Conservation (phyloP, 768 basidiomycete species). For the Cystofilobasidium capitatum region DNA sequence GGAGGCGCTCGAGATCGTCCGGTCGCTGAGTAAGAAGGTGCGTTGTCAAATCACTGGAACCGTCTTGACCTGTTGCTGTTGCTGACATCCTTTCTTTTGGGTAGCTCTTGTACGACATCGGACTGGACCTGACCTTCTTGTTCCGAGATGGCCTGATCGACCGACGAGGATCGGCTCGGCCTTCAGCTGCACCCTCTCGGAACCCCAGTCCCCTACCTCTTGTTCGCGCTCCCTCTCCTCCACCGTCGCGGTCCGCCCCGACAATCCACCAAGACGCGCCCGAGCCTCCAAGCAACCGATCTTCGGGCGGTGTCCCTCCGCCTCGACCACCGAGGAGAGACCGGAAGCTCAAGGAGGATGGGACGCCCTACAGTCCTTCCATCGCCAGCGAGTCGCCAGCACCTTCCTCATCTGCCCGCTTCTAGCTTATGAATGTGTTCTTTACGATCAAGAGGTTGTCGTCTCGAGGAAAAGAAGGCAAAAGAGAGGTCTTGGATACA, state of each 20-base stretch:
- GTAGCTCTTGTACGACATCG: conserved; percentile 81
- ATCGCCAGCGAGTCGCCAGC: neutral
- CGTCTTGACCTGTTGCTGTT: conserved; percentile 1
- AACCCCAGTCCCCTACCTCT: neutral
- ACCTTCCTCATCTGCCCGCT: neutral
- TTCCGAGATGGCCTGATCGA: conserved; percentile 46
- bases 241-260: neutral
- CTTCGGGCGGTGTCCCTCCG: conserved; percentile 6
- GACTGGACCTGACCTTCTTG: conserved; percentile 87
- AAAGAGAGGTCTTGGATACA: no score
- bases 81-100: neutral
- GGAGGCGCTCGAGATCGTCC: conserved; percentile 67
- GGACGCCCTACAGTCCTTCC: neutral
- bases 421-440: neutral
- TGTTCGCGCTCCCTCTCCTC: neutral
- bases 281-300: neutral
- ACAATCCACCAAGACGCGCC: neutral
- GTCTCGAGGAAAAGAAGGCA: no score
- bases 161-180: neutral
- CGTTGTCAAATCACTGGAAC: conserved; percentile 30
- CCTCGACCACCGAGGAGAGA: conserved; percentile 20
- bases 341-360: neutral
- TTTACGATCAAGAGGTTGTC: no score
- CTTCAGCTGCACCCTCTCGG: neutral
- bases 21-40: conserved; percentile 75